Evolutionary conservation across 2,329 filamentous ascomycete genomes (phyloP), one percentile per base, ranked within the genome.

Genomic region (Ophiostoma himal-ulmi): DNA sequence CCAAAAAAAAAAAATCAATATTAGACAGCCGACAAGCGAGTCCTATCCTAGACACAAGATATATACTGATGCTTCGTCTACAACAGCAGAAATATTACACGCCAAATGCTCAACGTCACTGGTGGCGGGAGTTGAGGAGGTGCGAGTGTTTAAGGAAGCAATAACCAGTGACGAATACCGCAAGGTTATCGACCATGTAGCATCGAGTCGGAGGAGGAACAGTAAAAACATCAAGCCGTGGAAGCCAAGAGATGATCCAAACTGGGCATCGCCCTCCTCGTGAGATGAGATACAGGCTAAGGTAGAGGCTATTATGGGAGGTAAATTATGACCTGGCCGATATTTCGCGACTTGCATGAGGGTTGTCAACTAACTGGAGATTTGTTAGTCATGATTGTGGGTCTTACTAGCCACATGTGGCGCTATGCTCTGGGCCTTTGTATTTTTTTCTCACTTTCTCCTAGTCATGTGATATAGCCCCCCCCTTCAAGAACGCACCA

Each of bases 221-320:
- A 84, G 85, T 0, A 81, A 82, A 68, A 85, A 83, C 4, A 88
- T 89, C 73, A 85, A 82, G 74, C 82, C 84, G 1, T 89, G 88
- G 88, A 82, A 81, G 67, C 82, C 86, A 26, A 83, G 81, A 70
- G 85, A 89, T 48, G 82, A 89, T 70, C 86, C 88, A 2, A 81
- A 86, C 72, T 90, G 87, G 86, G 82, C 84, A 71, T 30, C 65
- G 62, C 60, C 78, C 62, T 3, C 22, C 48, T 64, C 30, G 34
- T 34, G 30, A 34, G 60, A 26, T 26, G 22, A 60, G 8, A 5
- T 17, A 30, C 10, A 26, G 26, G 4, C 30, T 34, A 30, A 44
- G 39, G 39, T 11, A 44, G 11, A 44, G 10, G 39, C 11, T 4
- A 44, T 44, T 30, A 30, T 30, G 30, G 30, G 30, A 30, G 30